Percentiles rank a stretch among this genome's conserved stretches.
Evolutionary conservation across 306 rosid genomes (phyloP).

Genomic region (Dryas drummondii): DNA sequence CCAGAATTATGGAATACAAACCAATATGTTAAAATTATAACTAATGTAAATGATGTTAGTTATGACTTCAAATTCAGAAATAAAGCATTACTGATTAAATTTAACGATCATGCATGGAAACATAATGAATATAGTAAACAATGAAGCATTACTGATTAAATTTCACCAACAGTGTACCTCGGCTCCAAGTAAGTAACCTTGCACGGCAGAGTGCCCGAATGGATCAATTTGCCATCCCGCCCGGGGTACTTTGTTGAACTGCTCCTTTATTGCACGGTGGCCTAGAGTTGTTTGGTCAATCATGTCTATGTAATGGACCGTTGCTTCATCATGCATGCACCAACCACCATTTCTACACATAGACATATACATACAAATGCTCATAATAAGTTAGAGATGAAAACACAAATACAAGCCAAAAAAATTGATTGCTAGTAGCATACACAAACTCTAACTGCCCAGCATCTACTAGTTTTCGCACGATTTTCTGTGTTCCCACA

Average conservation of each 20-base stretch:
- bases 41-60: background rate
- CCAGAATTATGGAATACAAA: background rate
- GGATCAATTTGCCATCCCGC: constrained; percentile 98
- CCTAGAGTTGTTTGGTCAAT: constrained; percentile 91
- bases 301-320: constrained; percentile 85
- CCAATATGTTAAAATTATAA: background rate
- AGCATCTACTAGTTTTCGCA: constrained; percentile 56
- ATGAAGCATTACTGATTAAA: background rate
- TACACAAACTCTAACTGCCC: constrained; percentile 82
- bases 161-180: constrained; percentile 43
- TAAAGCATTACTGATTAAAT: background rate
- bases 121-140: too few relatives aligned
- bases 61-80: background rate
- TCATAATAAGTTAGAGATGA: background rate
- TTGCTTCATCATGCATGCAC: constrained; percentile 99
- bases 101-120: too few relatives aligned
- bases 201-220: constrained; percentile 89
- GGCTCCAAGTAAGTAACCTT: constrained; percentile 73
- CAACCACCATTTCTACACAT: constrained; percentile 85
- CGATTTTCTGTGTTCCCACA: constrained; percentile 49
- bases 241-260: constrained; percentile 62
- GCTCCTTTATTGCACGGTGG: constrained; percentile 57
- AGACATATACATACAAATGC: background rate
- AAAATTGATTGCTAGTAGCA: constrained; percentile 1
- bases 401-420: background rate